Evolutionary conservation across 2,329 filamentous ascomycete species (phyloP), one percentile per base, ranked within the genome.

Genomic region (Fusarium poae): DNA sequence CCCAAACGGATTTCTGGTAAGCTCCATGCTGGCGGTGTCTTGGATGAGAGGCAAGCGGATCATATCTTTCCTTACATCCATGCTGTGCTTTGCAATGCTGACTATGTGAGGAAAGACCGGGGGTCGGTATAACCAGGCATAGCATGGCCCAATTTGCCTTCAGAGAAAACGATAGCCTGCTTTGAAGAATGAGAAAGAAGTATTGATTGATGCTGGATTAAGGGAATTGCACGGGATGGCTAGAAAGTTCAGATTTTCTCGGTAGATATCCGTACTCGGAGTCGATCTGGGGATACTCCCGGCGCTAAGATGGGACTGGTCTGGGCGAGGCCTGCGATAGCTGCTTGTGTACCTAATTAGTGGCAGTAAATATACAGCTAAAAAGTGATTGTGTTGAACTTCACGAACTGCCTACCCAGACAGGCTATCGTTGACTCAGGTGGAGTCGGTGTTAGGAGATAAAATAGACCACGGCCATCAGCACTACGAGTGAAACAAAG

Each of bases 281-380:
- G 42, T 67, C 57, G 56, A 70, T 48, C 57, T 56, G 67, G 59
- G 67, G 67, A 66, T 67, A 70, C 66, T 70, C 67, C 67, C 67
- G 67, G 66, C 60, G 62, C 71, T 72, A 72, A 65, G 25, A 62
- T 66, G 40, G 30, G 23, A 35, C 43, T 46, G 45, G 65, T 62
- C 50, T 23, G 46, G 58, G 49, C 40, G 49, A 51, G 52, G 44
- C 44, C 60, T 52, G 46, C 32, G 63, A 70, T 57, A 54, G 56
- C 44, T 50, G 48, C n/a, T 40, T 35, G 32, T 50, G 16, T 39
- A n/a, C n/a, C n/a, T n/a, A 8, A 43, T 45, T 60, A 32, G 35
- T 32, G 52, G 50, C 40, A 57, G 46, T 37, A 49, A 50, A 52
- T 29, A 51, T 42, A 40, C 20, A 21, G 42, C 48, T 48, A 51